Percentiles rank a stretch among this genome's conserved stretches.
phyloP scores from a whole-genome alignment of 2,329 filamentous ascomycete genomes.

The Curvularia lunata region DNA sequence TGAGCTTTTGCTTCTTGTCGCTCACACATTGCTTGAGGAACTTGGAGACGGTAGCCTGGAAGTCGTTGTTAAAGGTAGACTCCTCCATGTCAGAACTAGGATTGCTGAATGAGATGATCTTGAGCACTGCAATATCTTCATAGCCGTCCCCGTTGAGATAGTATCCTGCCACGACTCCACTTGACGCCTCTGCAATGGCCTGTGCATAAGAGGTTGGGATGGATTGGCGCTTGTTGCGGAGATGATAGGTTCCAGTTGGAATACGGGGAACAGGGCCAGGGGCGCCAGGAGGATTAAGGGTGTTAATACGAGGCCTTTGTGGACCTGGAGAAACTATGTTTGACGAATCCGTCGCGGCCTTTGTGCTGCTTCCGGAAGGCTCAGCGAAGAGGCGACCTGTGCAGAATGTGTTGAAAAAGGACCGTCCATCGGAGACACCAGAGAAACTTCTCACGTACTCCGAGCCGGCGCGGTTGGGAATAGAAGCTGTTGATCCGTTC shows the following conservation, averaged over 20 bases:
- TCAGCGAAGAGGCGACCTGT: conserved; percentile 17
- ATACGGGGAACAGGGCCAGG: conserved; percentile 30
- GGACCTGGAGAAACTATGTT: not conserved
- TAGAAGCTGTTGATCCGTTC: conserved; percentile 33
- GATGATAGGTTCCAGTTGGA: conserved; percentile 25
- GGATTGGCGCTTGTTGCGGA: conserved; percentile 28
- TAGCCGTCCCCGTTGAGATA: conserved; percentile 49
- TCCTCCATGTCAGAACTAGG: conserved; percentile 17
- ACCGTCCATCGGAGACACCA: conserved; percentile 41
- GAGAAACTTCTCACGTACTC: conserved; percentile 28
- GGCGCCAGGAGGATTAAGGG: conserved; percentile 13
- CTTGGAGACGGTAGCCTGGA: conserved; percentile 42
- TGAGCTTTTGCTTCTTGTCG: conserved; percentile 61
- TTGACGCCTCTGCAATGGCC: conserved; percentile 22
- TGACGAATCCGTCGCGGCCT: not conserved
- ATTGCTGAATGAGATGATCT: conserved; percentile 49
- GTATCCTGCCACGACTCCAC: conserved; percentile 51
- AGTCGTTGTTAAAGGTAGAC: conserved; percentile 24
- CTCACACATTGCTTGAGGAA: conserved; percentile 55
- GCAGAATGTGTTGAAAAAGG: conserved; percentile 49
- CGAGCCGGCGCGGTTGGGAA: conserved; percentile 29
- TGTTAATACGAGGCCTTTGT: not conserved
- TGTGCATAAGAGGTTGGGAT: conserved; percentile 18
- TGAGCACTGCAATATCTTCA: conserved; percentile 51
- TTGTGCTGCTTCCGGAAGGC: conserved; percentile 9